Evolutionary conservation across 495 filamentous ascomycete species (phyloP).

Genomic region (Tuber magnatum): DNA sequence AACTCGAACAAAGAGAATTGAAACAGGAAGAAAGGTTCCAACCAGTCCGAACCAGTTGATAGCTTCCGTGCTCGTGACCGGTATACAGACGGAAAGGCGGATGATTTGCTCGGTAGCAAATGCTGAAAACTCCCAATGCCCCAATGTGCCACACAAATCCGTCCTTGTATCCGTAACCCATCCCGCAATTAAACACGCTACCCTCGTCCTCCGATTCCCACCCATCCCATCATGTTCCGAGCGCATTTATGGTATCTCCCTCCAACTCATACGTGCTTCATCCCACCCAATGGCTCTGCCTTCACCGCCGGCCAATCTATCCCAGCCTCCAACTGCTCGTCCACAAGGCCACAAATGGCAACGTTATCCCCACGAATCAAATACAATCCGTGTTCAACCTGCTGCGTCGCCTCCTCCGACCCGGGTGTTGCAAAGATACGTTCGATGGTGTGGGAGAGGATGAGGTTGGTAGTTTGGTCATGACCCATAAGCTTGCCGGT

Average conservation of each 20-base stretch:
- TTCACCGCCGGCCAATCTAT: constrained; percentile 90
- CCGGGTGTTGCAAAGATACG: constrained; percentile 58
- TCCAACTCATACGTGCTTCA: constrained; percentile 63
- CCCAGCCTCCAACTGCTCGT: constrained; percentile 75
- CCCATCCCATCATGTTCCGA: background rate
- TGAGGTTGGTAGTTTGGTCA: constrained; percentile 88
- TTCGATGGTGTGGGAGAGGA: constrained; percentile 76
- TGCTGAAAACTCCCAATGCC: background rate
- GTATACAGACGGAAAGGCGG: background rate
- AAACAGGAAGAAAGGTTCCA: background rate
- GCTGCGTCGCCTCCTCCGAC: constrained; percentile 69
- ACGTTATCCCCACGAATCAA: constrained; percentile 92
- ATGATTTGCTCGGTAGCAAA: background rate
- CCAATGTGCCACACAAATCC: background rate
- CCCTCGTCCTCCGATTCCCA: background rate
- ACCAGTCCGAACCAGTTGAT: background rate
- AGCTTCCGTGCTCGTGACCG: background rate
- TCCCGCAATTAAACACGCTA: background rate
- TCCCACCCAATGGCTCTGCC: constrained; percentile 72
- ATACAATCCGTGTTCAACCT: constrained; percentile 81
- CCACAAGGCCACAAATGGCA: constrained; percentile 78
- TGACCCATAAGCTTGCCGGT: constrained; percentile 76
- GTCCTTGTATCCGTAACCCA: background rate
- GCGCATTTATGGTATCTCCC: constrained; percentile 1
- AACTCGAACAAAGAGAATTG: background rate